Percentiles rank a stretch among this genome's conserved stretches.
Conservation (phyloP, 179 eudicot species). For the Beta lomatogona region DNA sequence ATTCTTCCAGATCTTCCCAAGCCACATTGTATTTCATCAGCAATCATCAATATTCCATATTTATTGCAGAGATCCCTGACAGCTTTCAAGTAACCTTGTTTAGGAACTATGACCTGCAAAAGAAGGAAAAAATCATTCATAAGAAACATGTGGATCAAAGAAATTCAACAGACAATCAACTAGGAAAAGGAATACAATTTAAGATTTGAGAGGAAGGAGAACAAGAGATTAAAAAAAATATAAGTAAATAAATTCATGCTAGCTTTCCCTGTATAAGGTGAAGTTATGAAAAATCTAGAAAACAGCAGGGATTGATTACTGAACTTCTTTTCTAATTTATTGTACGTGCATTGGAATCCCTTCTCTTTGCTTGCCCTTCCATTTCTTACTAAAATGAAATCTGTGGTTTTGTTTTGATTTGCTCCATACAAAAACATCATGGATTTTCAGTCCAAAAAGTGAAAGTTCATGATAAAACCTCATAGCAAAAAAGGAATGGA, state of each 20-base stretch:
- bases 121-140: background rate
- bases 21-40: constrained; percentile 98
- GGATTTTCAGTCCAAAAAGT: too few species aligned
- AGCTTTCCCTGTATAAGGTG: background rate
- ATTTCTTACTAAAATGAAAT: too few species aligned
- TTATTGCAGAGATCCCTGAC: constrained; percentile 89
- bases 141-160: background rate
- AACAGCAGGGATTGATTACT: background rate
- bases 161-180: background rate
- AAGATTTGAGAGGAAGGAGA: background rate
- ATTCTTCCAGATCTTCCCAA: constrained; percentile 91
- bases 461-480: too few species aligned
- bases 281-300: background rate
- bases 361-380: too few species aligned
- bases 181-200: background rate
- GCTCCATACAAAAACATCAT: too few species aligned
- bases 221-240: background rate
- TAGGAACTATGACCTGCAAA: constrained; percentile 81
- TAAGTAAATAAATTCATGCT: background rate
- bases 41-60: constrained; percentile 81
- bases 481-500: too few species aligned
- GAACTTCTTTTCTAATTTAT: background rate
- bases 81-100: constrained; percentile 79
- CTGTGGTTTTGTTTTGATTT: too few species aligned
- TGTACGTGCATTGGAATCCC: too few species aligned